Conservation (phyloP, 176 grass and related monocot species). For the Bromus sterilis region DNA sequence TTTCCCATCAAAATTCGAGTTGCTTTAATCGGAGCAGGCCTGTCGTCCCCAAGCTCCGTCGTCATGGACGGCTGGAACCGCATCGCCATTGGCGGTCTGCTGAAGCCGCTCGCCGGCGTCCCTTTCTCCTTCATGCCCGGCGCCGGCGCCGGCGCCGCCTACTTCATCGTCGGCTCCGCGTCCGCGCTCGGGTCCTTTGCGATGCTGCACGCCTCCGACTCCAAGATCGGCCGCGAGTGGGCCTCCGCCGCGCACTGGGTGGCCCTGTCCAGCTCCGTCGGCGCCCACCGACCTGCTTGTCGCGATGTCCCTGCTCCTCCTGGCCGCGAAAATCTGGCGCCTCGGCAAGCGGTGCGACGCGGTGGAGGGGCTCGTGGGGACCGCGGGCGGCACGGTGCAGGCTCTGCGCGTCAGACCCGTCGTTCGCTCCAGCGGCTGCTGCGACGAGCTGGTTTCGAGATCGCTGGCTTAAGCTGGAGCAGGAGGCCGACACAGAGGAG, state of each 20-base stretch:
- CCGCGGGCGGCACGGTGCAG: conserved; percentile 13
- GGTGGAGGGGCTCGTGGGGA: conserved; percentile 36
- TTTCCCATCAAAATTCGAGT: neutral
- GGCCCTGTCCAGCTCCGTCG: neutral
- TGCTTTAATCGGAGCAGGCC: neutral
- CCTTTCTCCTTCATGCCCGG: neutral
- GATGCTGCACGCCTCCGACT: conserved; percentile 27
- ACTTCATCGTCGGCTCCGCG: conserved; percentile 44
- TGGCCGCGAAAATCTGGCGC: conserved; percentile 30
- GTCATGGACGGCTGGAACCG: conserved; percentile 28
- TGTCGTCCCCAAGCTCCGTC: neutral
- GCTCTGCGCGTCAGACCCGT: conserved; percentile 18
- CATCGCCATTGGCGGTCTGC: conserved; percentile 6
- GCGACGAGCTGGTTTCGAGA: conserved; percentile 1
- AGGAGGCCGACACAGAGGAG: conserved; percentile 8
- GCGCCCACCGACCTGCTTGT: conserved; percentile 16
- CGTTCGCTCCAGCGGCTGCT: neutral
- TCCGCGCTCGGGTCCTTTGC: conserved; percentile 35
- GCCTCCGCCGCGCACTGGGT: conserved; percentile 6
- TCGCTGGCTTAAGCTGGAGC: conserved; percentile 30
- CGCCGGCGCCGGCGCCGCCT: conserved; percentile 8
- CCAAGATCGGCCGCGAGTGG: conserved; percentile 11
- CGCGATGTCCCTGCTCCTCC: conserved; percentile 10
- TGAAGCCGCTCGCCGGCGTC: conserved; percentile 28
- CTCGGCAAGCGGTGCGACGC: conserved; percentile 31